These are phyloP conservation scores for Discostella pseudostelligera DNA, from an alignment of 108 stramenopile genomes.

Conservation along the genomic window DNA sequence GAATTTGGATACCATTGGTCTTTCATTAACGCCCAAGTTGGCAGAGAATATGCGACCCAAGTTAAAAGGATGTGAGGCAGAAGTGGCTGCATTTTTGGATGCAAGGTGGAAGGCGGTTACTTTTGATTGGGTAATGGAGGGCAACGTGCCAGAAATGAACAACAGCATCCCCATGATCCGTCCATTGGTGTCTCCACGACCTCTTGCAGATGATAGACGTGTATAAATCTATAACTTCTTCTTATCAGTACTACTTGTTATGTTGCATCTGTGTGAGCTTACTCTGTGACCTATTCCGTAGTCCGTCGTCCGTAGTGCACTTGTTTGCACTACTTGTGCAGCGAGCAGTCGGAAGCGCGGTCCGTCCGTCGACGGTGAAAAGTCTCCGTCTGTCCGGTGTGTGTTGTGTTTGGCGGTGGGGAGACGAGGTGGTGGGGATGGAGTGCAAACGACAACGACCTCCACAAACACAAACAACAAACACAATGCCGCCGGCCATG, in stretches of 20 bases:
- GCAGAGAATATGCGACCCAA: slow-evolving; percentile 73
- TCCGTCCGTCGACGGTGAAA: too few relatives aligned
- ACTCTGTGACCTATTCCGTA: too few relatives aligned
- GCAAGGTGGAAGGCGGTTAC: slow-evolving; percentile 62
- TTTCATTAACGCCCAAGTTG: slow-evolving; percentile 76
- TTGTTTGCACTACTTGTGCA: too few relatives aligned
- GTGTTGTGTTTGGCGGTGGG: too few relatives aligned
- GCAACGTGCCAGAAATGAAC: slow-evolving; percentile 8
- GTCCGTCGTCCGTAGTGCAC: too few relatives aligned
- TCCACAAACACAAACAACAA: too few relatives aligned
- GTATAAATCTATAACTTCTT: slow-evolving; percentile 2
- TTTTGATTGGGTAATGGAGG: slow-evolving; percentile 55
- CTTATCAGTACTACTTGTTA: not conserved
- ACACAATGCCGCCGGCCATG: too few relatives aligned
- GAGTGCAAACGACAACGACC: too few relatives aligned
- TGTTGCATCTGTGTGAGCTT: too few relatives aligned
- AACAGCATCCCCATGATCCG: not conserved
- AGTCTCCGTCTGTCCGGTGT: too few relatives aligned
- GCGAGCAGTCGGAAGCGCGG: too few relatives aligned
- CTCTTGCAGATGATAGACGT: slow-evolving; percentile 12
- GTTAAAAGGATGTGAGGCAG: slow-evolving; percentile 84
- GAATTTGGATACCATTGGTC: slow-evolving; percentile 78
- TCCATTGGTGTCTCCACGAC: not conserved
- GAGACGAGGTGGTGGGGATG: too few relatives aligned
- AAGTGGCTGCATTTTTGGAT: slow-evolving; percentile 63